Evolutionary conservation across 805 yeast genomes (phyloP).

Genomic region (Starmerella khaoyaiensis): DNA sequence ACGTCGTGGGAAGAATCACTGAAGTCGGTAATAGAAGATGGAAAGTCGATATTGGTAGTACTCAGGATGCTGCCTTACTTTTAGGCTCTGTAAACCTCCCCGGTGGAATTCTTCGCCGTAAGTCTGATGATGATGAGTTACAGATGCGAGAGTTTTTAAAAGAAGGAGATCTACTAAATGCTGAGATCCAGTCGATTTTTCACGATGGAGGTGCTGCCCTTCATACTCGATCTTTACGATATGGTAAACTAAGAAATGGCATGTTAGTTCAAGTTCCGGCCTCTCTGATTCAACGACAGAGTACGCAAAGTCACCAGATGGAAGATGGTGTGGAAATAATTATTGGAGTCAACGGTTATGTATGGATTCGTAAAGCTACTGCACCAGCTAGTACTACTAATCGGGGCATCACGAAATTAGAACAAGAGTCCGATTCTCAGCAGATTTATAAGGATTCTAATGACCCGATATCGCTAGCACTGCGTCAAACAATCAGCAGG

Average conservation of each 20-base stretch:
- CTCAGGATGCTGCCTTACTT: constrained; percentile 82
- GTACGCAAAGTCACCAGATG: constrained; percentile 74
- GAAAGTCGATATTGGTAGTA: constrained; percentile 95
- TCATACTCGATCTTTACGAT: constrained; percentile 89
- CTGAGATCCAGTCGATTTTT: constrained; percentile 85
- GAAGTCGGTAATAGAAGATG: constrained; percentile 91
- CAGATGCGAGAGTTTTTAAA: constrained; percentile 90
- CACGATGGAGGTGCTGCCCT: constrained; percentile 85
- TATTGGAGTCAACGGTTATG: constrained; percentile 86
- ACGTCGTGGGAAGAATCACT: constrained; percentile 81
- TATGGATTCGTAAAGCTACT: constrained; percentile 73
- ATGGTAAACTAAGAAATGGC: constrained; percentile 92
- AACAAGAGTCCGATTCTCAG: constrained; percentile 81
- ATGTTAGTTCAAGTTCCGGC: constrained; percentile 69
- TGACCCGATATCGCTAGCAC: constrained; percentile 48
- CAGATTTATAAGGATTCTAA: constrained; percentile 87
- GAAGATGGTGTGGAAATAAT: constrained; percentile 90
- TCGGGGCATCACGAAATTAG: constrained; percentile 62
- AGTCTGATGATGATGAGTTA: constrained; percentile 87
- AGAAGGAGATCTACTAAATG: constrained; percentile 91
- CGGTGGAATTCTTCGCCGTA: constrained; percentile 89
- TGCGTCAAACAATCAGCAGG: constrained; percentile 64
- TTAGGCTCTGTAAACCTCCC: constrained; percentile 94
- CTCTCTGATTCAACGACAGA: constrained; percentile 68
- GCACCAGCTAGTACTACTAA: constrained; percentile 18